phyloP scores from a whole-genome alignment of 1,284 basidiomycete genomes.

The Puccinia horiana region DNA sequence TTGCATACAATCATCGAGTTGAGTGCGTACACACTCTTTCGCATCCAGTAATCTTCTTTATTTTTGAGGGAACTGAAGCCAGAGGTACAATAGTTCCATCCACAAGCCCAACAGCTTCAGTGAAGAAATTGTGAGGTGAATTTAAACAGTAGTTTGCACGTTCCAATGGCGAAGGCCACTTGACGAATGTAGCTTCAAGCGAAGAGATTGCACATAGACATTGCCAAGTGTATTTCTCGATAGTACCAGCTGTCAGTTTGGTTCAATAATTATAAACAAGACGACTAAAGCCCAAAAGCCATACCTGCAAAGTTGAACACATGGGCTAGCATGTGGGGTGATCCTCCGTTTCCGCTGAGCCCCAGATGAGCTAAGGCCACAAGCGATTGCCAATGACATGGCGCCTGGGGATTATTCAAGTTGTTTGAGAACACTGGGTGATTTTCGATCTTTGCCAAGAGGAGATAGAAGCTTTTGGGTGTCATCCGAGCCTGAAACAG shows the following conservation, averaged over 20 bases:
- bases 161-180: background rate
- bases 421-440: background rate
- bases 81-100: slow-evolving; percentile 8
- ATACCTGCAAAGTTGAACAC: background rate
- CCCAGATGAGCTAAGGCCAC: background rate
- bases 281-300: background rate
- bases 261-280: background rate
- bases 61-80: background rate
- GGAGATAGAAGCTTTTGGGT: background rate
- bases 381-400: background rate
- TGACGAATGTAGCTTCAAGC: background rate
- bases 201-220: background rate
- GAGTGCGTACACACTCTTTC: background rate
- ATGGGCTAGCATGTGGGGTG: background rate
- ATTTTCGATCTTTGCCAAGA: background rate
- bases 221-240: background rate
- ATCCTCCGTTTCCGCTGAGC: background rate
- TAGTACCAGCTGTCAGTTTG: background rate
- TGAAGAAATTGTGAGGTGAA: background rate
- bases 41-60: slow-evolving; percentile 7
- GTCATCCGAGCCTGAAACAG: background rate
- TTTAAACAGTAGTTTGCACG: no score
- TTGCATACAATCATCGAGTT: slow-evolving; percentile 21
- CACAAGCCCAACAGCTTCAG: slow-evolving; percentile 14
- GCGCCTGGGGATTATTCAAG: background rate